phyloP scores from a whole-genome alignment of 2,329 filamentous ascomycete genomes.

The Cytospora schulzeri region DNA sequence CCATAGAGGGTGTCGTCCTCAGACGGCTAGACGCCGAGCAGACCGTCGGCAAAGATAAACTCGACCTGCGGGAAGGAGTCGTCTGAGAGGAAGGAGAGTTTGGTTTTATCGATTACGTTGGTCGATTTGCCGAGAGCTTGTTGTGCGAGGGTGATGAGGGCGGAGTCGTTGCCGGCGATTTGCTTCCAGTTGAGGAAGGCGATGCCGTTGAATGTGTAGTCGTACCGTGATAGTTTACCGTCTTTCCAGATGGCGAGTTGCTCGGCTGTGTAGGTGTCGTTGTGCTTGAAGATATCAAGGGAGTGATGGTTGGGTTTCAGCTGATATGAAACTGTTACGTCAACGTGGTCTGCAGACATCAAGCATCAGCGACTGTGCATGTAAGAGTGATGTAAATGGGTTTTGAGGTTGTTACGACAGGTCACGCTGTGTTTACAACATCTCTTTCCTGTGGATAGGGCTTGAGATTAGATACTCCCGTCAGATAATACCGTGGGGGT shows the following conservation, averaged over 20 bases:
- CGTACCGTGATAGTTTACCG: slow-evolving; percentile 39
- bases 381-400: slow-evolving; percentile 40
- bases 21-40: slow-evolving; percentile 42
- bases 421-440: not conserved
- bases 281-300: slow-evolving; percentile 36
- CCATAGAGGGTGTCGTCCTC: slow-evolving; percentile 37
- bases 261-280: slow-evolving; percentile 39
- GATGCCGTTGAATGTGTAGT: slow-evolving; percentile 44
- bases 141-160: slow-evolving; percentile 38
- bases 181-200: slow-evolving; percentile 46
- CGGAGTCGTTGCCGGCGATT: slow-evolving; percentile 36
- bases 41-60: slow-evolving; percentile 48
- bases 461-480: too few species aligned
- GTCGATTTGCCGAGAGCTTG: slow-evolving; percentile 34
- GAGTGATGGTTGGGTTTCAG: slow-evolving; percentile 38
- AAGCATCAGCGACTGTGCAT: slow-evolving; percentile 40
- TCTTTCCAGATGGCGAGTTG: slow-evolving; percentile 42
- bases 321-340: slow-evolving; percentile 29
- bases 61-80: slow-evolving; percentile 44
- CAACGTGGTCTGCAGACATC: slow-evolving; percentile 49
- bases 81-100: slow-evolving; percentile 43
- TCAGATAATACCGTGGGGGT: too few species aligned
- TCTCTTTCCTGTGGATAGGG: slow-evolving; percentile 24
- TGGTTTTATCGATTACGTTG: slow-evolving; percentile 41
- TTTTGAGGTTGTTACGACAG: not conserved